Percentiles rank a stretch among this genome's conserved stretches.
phyloP scores from a whole-genome alignment of 2,329 filamentous ascomycete species.

The Aspergillus glaucus region DNA sequence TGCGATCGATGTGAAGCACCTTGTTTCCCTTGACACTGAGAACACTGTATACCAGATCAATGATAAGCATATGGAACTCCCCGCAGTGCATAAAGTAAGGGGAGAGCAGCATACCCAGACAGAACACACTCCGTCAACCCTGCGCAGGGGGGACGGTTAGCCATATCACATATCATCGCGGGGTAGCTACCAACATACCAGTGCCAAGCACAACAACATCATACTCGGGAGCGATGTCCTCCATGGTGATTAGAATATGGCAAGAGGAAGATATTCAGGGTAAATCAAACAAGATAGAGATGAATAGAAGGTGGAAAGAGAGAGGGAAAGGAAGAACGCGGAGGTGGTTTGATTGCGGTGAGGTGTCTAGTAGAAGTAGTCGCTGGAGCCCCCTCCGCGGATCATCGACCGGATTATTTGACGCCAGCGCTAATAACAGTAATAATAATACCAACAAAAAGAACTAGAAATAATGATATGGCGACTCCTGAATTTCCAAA shows the following conservation, averaged over 20 bases:
- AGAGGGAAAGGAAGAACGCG: constrained; percentile 12
- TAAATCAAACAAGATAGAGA: constrained; percentile 8
- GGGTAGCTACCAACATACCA: constrained; percentile 55
- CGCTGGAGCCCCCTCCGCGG: constrained; percentile 10
- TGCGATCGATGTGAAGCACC: constrained; percentile 97
- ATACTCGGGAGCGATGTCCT: constrained; percentile 97
- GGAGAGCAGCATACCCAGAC: constrained; percentile 64
- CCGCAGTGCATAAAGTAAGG: constrained; percentile 11
- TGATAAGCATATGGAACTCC: constrained; percentile 6
- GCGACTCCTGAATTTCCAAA: background rate
- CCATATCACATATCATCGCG: constrained; percentile 2
- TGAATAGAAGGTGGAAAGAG: constrained; percentile 2
- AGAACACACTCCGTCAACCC: constrained; percentile 98
- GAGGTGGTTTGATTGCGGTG: constrained; percentile 10
- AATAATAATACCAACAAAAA: background rate
- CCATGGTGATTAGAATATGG: constrained; percentile 57
- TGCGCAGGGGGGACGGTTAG: constrained; percentile 36
- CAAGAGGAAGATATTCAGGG: constrained; percentile 7
- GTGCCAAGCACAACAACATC: constrained; percentile 98
- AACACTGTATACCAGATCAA: constrained; percentile 53
- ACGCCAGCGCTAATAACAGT: background rate
- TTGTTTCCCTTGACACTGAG: constrained; percentile 98
- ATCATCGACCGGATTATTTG: constrained; percentile 10
- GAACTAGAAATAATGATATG: background rate
- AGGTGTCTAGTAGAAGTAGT: constrained; percentile 3